These are phyloP conservation scores for Dendrocalamus sinicus DNA, from an alignment of 176 grass and related monocot genomes.

Conservation along the genomic window DNA sequence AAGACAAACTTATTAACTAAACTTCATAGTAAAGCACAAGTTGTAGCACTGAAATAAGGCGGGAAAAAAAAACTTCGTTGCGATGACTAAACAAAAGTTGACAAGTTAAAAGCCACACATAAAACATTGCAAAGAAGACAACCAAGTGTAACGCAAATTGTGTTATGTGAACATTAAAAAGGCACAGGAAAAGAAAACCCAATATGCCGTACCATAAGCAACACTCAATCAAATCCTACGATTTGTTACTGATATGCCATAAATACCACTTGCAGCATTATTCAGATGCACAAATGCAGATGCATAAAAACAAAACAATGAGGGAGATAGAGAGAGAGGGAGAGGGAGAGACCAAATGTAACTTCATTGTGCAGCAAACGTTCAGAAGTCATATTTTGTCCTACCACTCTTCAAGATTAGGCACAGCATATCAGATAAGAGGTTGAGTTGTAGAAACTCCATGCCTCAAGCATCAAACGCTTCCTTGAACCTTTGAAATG, in stretches of 20 bases:
- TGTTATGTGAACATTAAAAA: background rate
- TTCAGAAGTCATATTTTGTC: slow-evolving; percentile 93
- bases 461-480: slow-evolving; percentile 86
- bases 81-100: background rate
- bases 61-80: background rate
- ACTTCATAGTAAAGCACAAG: background rate
- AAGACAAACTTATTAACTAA: slow-evolving; percentile 26
- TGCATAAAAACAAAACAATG: too few species aligned
- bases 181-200: background rate
- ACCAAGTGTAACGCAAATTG: background rate
- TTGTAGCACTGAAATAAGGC: background rate
- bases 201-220: background rate
- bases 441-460: slow-evolving; percentile 84
- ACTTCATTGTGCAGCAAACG: background rate
- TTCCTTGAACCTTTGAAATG: slow-evolving; percentile 99
- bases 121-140: background rate
- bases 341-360: background rate
- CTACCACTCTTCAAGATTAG: slow-evolving; percentile 84
- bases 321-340: background rate
- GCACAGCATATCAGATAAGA: slow-evolving; percentile 79
- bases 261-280: background rate
- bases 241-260: background rate
- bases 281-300: too few species aligned
- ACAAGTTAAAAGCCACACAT: background rate
- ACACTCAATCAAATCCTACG: background rate